Evolutionary conservation across 1,284 basidiomycete species (phyloP), one percentile per base, ranked within the genome.

Genomic region (Cutaneotrichosporon sp.): DNA sequence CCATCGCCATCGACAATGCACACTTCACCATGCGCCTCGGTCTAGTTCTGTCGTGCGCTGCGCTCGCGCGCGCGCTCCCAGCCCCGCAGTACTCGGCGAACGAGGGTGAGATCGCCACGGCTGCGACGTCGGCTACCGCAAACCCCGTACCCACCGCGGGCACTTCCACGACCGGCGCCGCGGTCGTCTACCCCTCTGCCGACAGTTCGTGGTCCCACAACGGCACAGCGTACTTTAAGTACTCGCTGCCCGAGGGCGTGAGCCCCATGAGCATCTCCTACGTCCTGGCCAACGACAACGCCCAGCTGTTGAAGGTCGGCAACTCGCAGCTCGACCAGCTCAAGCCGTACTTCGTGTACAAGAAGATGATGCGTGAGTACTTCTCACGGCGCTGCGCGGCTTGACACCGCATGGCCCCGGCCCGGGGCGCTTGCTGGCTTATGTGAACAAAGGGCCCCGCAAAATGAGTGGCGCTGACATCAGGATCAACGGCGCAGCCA

Each of bases 401-500:
- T 11, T 29, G 29, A 29, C 29, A n/a, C n/a, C n/a, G n/a, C n/a
- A n/a, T n/a, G n/a, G n/a, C n/a, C n/a, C n/a, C n/a, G n/a, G n/a
- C n/a, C n/a, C n/a, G 31, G 8, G 10, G 7, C 6, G 29, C 29
- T 29, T 29, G 29, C 11, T 11, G 42, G n/a, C n/a, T 22, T 7
- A 20, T 45, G 20, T 20, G 18, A 22, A 20, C 42, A 47, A 20
- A 16, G 34, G 34, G 16, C 34, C 34, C 34, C 13, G 16, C 10
- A 5, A 29, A 4, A 29, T 29, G 29, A 29, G 29, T 36, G 11
- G 25, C 27, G 34, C 51, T 53, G 22, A 53, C 34, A 11, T 10
- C 51, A 53, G 51, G 51, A 22, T 53, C 51, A 20, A 53, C 51
- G 13, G 51, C 51, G 14, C 51, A 53, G 51, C 51, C 51, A 9